Evolutionary conservation across 441 rosid species (phyloP), one percentile per base, ranked within the genome.

Genomic region (Raphanus hybrid): DNA sequence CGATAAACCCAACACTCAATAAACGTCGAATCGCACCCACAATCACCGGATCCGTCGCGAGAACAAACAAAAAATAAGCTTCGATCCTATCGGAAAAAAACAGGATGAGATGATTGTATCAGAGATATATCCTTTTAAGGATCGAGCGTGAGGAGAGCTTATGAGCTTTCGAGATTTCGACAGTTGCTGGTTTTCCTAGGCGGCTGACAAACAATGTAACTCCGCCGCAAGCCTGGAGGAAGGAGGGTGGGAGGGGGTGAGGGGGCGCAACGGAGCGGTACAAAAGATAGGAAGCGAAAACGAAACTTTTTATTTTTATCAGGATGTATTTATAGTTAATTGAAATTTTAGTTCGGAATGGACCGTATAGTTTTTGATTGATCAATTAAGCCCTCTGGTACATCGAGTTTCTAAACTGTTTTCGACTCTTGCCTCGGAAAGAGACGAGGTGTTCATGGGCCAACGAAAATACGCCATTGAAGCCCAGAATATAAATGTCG

Each of bases 1-100:
- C 73, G 71, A 70, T 11, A 37, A 68, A 52, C 1, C 5, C 48
- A 2, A 62, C 16, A 55, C 67, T 67, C 78, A 68, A 71, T 75
- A 50, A 72, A 9, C 78, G 67, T 43, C 59, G 50, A 73, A 14
- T 80, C 70, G 66, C 82, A 80, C 76, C 81, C 37, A 3, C 74
- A 75, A 43, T 69, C 71, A 74, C 87, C 88, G 87, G 94, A 92
- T 92, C 93, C 87, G 83, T 70, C 20, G 82, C 77, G 68, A 55
- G 58, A 41, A 43, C 3, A 52, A 7, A 14, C 6, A 29, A 29
- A 29, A 29, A 29, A 29, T 16, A 37, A 37, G 35, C 59, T 61
- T 23, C 71, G 78, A 73, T 76, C 74, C 55, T 59, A 50, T 16
- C 64, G 61, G 43, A 11, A 4, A 1, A 9, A 6, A 1, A 9